These are phyloP conservation scores for Porodaedalea pini DNA, from an alignment of 1,284 basidiomycete species.

Conservation along the genomic window DNA sequence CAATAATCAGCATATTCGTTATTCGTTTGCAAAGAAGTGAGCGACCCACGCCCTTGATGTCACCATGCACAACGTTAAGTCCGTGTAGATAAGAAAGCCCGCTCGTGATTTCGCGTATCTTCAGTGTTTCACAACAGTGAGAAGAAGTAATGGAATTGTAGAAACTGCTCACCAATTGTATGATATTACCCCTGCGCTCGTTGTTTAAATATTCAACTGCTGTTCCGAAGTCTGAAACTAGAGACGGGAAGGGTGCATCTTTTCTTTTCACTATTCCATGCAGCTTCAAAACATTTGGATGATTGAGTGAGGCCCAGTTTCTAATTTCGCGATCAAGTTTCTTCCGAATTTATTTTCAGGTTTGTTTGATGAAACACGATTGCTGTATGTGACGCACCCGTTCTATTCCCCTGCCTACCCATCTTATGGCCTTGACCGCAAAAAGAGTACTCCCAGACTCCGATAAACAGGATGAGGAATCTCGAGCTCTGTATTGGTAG, in stretches of 20 bases:
- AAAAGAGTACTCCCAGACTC: neutral
- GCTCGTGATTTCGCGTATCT: constrained; percentile 10
- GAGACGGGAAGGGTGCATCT: neutral
- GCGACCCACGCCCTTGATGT: constrained; percentile 14
- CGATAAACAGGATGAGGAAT: neutral
- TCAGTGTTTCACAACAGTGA: neutral
- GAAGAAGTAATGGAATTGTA: neutral
- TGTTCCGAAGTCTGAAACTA: constrained; percentile 11
- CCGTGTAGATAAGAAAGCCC: constrained; percentile 12
- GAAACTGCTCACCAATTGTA: constrained; percentile 7
- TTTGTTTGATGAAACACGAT: no score
- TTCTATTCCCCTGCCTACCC: no score
- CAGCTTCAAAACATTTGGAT: constrained; percentile 14
- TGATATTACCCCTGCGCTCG: neutral
- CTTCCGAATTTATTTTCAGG: neutral
- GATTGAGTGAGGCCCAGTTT: constrained; percentile 1
- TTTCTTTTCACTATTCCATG: constrained; percentile 1
- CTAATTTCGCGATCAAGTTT: constrained; percentile 7
- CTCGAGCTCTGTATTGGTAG: neutral
- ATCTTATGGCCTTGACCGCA: neutral
- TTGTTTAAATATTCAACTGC: neutral
- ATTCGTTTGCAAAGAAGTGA: neutral
- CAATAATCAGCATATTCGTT: neutral
- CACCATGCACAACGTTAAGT: constrained; percentile 7
- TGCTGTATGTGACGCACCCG: no score